phyloP scores from a whole-genome alignment of 164 flowering plant genomes.

The Aristolochia californica region DNA sequence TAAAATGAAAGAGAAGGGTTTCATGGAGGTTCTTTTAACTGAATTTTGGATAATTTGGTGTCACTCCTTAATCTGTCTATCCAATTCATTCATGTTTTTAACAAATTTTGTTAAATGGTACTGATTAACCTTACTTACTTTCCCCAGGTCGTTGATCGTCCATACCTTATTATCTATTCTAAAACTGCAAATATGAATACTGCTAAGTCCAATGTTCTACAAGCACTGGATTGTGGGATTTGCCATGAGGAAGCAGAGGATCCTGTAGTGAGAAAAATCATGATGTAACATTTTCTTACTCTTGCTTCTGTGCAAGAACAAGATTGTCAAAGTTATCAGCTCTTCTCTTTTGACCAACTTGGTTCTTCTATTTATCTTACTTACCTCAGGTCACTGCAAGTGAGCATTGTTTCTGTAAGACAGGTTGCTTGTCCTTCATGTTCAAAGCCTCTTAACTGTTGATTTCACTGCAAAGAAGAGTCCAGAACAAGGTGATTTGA shows the following conservation, averaged over 20 bases:
- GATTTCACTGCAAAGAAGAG: conserved; percentile 49
- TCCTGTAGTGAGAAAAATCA: conserved; percentile 45
- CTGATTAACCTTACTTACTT: conserved; percentile 3
- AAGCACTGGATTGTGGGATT: conserved; percentile 49
- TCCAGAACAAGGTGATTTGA: conserved; percentile 20
- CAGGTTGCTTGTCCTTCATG: conserved; percentile 71
- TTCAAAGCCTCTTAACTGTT: conserved; percentile 62
- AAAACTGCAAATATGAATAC: conserved; percentile 22
- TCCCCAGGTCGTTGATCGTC: conserved; percentile 87
- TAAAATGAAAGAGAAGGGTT: too few relatives aligned
- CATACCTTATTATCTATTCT: conserved; percentile 84
- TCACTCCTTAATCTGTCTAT: too few relatives aligned
- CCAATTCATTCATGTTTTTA: neutral
- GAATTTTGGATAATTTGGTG: too few relatives aligned
- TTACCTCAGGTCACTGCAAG: conserved; percentile 68
- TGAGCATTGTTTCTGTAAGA: conserved; percentile 65
- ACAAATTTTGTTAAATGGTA: neutral
- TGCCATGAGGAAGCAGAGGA: conserved; percentile 72
- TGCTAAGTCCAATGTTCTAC: conserved; percentile 16
- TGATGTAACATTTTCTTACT: neutral
- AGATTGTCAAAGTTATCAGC: neutral
- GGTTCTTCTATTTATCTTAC: neutral
- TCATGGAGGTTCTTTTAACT: too few relatives aligned
- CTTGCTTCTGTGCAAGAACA: too few relatives aligned
- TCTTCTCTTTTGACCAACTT: neutral